Evolutionary conservation across 2,329 filamentous ascomycete genomes (phyloP).

Genomic region (Trichoderma sp.): DNA sequence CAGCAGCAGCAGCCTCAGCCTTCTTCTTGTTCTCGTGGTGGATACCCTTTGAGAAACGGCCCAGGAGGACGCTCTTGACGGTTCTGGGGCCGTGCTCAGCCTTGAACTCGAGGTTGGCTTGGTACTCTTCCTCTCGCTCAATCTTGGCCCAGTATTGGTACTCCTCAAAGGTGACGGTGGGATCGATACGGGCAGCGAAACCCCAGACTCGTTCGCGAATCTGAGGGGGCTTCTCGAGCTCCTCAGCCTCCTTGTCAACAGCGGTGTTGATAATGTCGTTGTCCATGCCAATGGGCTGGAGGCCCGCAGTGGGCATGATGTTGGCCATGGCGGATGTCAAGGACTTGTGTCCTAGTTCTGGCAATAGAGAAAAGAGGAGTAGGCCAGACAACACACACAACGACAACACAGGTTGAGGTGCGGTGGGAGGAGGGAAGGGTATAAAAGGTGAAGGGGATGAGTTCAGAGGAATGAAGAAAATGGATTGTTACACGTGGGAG

Average conservation of each 20-base stretch:
- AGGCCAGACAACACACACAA: not conserved
- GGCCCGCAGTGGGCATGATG: constrained; percentile 6
- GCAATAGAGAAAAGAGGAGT: not conserved
- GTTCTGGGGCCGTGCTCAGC: constrained; percentile 2
- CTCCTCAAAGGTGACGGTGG: constrained; percentile 13
- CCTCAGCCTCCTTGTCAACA: constrained; percentile 3
- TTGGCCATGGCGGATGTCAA: not conserved
- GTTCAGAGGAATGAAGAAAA: not conserved
- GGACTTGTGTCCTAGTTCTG: not conserved
- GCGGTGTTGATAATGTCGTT: constrained; percentile 3
- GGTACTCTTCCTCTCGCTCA: constrained; percentile 15
- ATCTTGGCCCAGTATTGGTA: constrained; percentile 17
- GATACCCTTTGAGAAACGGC: constrained; percentile 14
- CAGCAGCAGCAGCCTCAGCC: not conserved
- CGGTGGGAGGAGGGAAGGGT: not conserved
- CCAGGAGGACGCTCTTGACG: not conserved
- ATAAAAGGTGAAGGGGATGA: not conserved
- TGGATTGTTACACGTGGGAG: constrained; percentile 13
- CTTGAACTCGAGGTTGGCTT: constrained; percentile 11
- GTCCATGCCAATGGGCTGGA: constrained; percentile 2
- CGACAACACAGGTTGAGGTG: not conserved
- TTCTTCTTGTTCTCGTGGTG: constrained; percentile 19
- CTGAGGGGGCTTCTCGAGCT: constrained; percentile 13
- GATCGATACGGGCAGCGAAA: constrained; percentile 11
- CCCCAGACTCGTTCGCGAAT: constrained; percentile 14